These are phyloP conservation scores for Fusarium concolor DNA, from an alignment of 2,329 filamentous ascomycete species.

Conservation along the genomic window DNA sequence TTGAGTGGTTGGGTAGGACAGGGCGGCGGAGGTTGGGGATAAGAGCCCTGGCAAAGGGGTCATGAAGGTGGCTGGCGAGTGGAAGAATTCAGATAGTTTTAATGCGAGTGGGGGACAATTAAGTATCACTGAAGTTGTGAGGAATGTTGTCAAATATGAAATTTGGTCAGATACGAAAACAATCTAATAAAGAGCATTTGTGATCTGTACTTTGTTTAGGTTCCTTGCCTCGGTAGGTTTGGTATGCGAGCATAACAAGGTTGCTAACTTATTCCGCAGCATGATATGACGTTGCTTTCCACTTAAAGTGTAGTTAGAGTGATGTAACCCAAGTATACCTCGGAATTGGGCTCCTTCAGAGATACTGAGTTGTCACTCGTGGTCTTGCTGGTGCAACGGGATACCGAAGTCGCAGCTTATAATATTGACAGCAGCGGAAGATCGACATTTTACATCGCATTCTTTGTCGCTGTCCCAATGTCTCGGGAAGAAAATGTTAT, in stretches of 20 bases:
- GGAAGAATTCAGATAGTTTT: slow-evolving; percentile 12
- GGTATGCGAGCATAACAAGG: slow-evolving; percentile 10
- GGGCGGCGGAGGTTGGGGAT: slow-evolving; percentile 31
- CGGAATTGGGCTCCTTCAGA: background rate
- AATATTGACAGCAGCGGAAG: background rate
- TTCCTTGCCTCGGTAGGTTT: slow-evolving; percentile 4
- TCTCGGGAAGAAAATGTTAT: slow-evolving; percentile 3
- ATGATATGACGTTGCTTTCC: slow-evolving; percentile 29
- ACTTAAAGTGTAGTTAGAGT: slow-evolving; percentile 3
- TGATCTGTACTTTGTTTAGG: background rate
- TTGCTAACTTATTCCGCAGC: background rate
- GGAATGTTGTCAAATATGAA: slow-evolving; percentile 22
- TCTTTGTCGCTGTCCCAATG: background rate
- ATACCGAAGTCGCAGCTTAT: background rate
- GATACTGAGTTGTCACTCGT: background rate
- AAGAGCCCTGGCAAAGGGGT: slow-evolving; percentile 14
- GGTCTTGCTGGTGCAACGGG: background rate
- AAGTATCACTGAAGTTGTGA: slow-evolving; percentile 7
- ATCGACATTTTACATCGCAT: background rate
- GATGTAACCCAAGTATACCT: background rate
- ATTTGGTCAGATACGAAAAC: slow-evolving; percentile 4
- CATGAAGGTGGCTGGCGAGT: slow-evolving; percentile 33
- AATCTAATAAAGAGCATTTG: background rate
- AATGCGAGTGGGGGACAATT: slow-evolving; percentile 8
- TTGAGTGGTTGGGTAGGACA: slow-evolving; percentile 31